Percentiles rank a stretch among this genome's conserved stretches.
phyloP scores from a whole-genome alignment of 129 eudicot genomes.

The Deinandra increscens region DNA sequence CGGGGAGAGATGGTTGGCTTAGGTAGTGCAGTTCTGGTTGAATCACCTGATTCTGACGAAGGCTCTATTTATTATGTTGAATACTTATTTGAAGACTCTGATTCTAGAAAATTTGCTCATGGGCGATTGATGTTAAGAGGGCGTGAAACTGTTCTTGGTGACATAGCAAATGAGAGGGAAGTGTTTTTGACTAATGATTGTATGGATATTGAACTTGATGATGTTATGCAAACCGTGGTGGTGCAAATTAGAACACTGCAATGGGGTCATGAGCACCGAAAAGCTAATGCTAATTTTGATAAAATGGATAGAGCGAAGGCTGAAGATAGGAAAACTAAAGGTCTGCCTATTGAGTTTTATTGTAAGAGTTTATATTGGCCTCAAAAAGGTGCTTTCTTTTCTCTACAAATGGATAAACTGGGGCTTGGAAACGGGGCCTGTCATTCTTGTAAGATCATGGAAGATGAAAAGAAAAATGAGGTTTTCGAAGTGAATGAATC shows the following conservation, averaged over 20 bases:
- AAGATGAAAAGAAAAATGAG: constrained; percentile 38
- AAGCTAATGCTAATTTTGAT: constrained; percentile 57
- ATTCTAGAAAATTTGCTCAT: constrained; percentile 64
- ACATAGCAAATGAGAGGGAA: constrained; percentile 80
- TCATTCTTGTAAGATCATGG: constrained; percentile 50
- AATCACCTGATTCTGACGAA: constrained; percentile 39
- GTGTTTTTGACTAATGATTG: constrained; percentile 80
- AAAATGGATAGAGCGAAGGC: constrained; percentile 69
- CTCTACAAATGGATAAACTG: constrained; percentile 49
- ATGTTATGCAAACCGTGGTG: constrained; percentile 39
- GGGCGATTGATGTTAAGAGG: constrained; percentile 76
- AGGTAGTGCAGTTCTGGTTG: constrained; percentile 65
- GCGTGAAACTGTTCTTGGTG: constrained; percentile 75
- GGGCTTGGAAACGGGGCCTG: constrained; percentile 85
- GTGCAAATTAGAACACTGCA: constrained; percentile 55
- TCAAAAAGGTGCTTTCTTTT: constrained; percentile 78
- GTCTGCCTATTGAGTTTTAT: constrained; percentile 55
- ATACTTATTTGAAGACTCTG: constrained; percentile 69
- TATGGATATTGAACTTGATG: constrained; percentile 61
- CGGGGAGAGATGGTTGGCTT: constrained; percentile 54
- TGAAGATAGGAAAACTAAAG: constrained; percentile 71
- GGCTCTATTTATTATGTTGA: constrained; percentile 65
- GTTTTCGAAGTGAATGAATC: constrained; percentile 41
- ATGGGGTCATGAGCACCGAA: constrained; percentile 86
- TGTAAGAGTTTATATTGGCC: constrained; percentile 87